A percentile compares a stretch with the other conserved stretches of the same genome.
Evolutionary conservation across 2,329 filamentous ascomycete genomes (phyloP).

Genomic region (Monosporascus sp.): DNA sequence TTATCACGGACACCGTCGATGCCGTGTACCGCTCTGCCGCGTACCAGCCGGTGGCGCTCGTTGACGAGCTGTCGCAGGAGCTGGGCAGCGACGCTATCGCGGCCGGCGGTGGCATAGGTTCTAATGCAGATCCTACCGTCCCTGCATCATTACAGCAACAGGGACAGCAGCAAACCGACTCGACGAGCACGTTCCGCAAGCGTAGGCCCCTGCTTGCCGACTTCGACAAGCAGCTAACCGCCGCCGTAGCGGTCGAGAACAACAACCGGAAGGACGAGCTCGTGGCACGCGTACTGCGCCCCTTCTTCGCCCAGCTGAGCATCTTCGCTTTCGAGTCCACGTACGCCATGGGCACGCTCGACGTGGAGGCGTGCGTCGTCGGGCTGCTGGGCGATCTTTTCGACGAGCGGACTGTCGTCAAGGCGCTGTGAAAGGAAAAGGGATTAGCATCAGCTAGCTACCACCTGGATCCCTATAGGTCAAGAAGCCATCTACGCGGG

Average conservation of each 20-base stretch:
- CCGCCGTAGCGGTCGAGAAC: slow-evolving; percentile 28
- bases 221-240: slow-evolving; percentile 18
- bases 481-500: too few species aligned
- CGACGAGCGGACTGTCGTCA: slow-evolving; percentile 67
- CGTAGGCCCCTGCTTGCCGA: neutral
- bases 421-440: slow-evolving; percentile 39
- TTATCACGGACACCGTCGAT: slow-evolving; percentile 94
- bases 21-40: slow-evolving; percentile 76
- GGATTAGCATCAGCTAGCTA: too few species aligned
- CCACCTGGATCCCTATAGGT: too few species aligned
- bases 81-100: slow-evolving; percentile 45
- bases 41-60: slow-evolving; percentile 67
- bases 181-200: slow-evolving; percentile 17
- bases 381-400: slow-evolving; percentile 70
- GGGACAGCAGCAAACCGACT: slow-evolving; percentile 25
- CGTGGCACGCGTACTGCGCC: slow-evolving; percentile 70
- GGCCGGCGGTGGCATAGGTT: neutral
- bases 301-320: slow-evolving; percentile 87
- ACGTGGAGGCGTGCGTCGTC: slow-evolving; percentile 58
- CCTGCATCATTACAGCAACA: slow-evolving; percentile 2
- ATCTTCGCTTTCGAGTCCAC: slow-evolving; percentile 91
- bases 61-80: slow-evolving; percentile 78
- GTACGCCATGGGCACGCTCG: slow-evolving; percentile 73
- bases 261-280: slow-evolving; percentile 54
- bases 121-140: slow-evolving; percentile 8